Percentiles rank a stretch among this genome's conserved stretches.
These are phyloP conservation scores for Aspergillus campestris DNA, from an alignment of 495 filamentous ascomycete genomes.

Conservation along the genomic window DNA sequence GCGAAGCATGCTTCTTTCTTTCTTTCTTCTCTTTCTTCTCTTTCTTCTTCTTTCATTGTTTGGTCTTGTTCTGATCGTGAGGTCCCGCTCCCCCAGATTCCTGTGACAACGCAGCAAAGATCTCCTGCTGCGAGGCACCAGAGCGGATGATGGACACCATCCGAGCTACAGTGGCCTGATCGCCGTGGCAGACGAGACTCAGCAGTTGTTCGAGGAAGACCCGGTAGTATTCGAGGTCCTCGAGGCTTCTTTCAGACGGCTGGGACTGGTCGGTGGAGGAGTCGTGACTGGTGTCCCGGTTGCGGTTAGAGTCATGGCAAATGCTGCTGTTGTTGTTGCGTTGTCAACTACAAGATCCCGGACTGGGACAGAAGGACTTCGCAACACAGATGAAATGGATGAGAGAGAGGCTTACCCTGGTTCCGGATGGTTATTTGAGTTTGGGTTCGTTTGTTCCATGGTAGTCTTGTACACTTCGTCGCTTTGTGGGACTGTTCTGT, in stretches of 20 bases:
- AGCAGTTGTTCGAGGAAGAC: conserved; percentile 24
- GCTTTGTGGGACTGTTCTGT: no score
- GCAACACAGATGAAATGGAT: no score
- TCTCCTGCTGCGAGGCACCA: conserved; percentile 24
- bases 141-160: conserved; percentile 26
- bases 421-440: not conserved
- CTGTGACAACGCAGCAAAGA: conserved; percentile 17
- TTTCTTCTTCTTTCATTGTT: not conserved
- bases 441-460: not conserved
- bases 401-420: not conserved
- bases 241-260: not conserved
- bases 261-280: not conserved
- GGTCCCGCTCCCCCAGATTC: not conserved
- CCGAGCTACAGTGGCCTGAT: conserved; percentile 15
- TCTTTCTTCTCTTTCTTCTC: not conserved
- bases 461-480: not conserved
- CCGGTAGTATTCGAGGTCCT: conserved; percentile 19
- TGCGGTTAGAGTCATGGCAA: not conserved
- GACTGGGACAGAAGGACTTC: no score
- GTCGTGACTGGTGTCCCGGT: not conserved
- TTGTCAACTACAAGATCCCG: not conserved
- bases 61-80: not conserved
- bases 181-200: conserved; percentile 17
- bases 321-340: conserved; percentile 3
- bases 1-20: not conserved